These are phyloP conservation scores for Scleroderma citrinum DNA, from an alignment of 768 basidiomycete genomes.

Conservation along the genomic window DNA sequence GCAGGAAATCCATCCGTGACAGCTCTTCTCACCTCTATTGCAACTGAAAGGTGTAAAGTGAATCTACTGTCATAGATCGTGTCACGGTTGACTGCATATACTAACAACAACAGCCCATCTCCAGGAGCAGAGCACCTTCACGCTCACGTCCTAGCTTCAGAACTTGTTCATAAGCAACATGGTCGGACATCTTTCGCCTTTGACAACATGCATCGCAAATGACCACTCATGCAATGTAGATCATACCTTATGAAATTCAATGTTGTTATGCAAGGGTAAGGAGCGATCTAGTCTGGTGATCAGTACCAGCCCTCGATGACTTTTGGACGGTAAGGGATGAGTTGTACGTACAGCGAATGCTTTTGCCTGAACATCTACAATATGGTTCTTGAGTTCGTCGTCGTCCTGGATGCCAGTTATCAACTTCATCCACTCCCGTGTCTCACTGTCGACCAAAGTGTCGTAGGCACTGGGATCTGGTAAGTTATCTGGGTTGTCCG, in stretches of 20 bases:
- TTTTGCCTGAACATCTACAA: constrained; percentile 28
- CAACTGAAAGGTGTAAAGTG: constrained; percentile 24
- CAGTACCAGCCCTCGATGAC: not conserved
- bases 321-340: not conserved
- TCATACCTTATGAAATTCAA: constrained; percentile 15
- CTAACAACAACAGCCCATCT: too few relatives aligned
- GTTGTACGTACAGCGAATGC: constrained; percentile 26
- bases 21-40: constrained; percentile 35
- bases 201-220: constrained; percentile 17
- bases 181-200: too few relatives aligned
- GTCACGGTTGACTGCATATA: too few relatives aligned
- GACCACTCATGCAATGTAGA: not conserved
- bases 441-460: too few relatives aligned
- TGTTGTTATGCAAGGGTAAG: constrained; percentile 19
- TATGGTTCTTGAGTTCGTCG: constrained; percentile 26
- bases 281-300: constrained; percentile 8
- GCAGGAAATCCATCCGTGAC: constrained; percentile 40
- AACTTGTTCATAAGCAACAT: constrained; percentile 20
- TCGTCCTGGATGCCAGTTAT: constrained; percentile 24
- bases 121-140: constrained; percentile 34
- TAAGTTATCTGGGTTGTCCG: too few relatives aligned
- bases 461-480: too few relatives aligned
- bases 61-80: not conserved
- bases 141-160: constrained; percentile 35
- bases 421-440: not conserved